phyloP scores from a whole-genome alignment of 2,329 filamentous ascomycete genomes.

The Fusarium longipes region DNA sequence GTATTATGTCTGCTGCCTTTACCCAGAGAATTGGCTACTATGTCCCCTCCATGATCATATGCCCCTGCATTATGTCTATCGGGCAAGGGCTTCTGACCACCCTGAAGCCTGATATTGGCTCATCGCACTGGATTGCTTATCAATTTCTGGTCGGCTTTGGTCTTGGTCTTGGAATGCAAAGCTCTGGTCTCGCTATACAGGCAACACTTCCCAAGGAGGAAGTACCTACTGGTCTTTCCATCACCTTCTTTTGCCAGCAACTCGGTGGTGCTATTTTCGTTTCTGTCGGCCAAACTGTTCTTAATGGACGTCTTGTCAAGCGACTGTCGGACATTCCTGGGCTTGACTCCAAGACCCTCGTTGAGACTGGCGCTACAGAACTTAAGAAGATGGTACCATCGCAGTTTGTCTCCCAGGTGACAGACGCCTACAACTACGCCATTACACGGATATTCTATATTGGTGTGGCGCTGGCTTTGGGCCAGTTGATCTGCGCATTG shows the following conservation, averaged over 20 bases:
- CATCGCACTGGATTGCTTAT: constrained; percentile 68
- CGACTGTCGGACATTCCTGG: constrained; percentile 55
- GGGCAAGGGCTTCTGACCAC: constrained; percentile 70
- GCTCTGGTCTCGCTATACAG: constrained; percentile 66
- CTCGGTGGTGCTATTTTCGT: constrained; percentile 69
- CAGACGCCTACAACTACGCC: constrained; percentile 73
- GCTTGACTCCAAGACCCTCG: constrained; percentile 56
- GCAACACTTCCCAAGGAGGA: constrained; percentile 64
- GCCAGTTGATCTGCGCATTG: constrained; percentile 67
- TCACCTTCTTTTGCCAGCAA: constrained; percentile 69
- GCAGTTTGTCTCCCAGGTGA: constrained; percentile 63
- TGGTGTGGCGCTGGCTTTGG: constrained; percentile 64
- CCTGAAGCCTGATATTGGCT: constrained; percentile 58
- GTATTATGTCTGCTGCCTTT: constrained; percentile 59
- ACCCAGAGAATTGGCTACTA: constrained; percentile 70
- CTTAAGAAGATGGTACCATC: constrained; percentile 64
- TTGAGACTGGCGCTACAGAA: constrained; percentile 67
- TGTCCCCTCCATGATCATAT: constrained; percentile 65
- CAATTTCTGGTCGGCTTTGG: constrained; percentile 70
- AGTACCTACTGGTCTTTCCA: constrained; percentile 65
- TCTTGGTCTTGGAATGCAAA: constrained; percentile 69
- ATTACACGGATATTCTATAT: constrained; percentile 73
- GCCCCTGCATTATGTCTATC: constrained; percentile 61
- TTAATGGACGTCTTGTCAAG: constrained; percentile 59
- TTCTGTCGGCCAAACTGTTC: constrained; percentile 66